phyloP scores from a whole-genome alignment of 768 basidiomycete genomes.

The Mycena capillaripes region DNA sequence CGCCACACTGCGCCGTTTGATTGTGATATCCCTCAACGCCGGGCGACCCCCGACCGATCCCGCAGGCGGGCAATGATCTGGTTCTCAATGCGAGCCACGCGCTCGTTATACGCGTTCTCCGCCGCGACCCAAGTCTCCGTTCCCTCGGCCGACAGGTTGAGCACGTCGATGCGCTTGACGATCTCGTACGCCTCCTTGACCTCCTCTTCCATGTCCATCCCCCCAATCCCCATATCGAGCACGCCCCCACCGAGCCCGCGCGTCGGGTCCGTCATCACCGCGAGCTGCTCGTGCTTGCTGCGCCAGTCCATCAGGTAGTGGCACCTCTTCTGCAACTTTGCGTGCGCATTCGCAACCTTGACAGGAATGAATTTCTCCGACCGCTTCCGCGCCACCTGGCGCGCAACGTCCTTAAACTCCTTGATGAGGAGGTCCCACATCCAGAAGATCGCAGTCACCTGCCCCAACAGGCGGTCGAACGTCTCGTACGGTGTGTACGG shows the following conservation, averaged over 20 bases:
- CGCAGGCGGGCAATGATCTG: conserved; percentile 96
- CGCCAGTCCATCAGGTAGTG: conserved; percentile 92
- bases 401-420: conserved; percentile 92
- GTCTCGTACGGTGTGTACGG: conserved; percentile 96
- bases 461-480: conserved; percentile 87
- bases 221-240: conserved; percentile 84
- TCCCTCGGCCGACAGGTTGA: conserved; percentile 95
- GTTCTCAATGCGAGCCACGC: conserved; percentile 97
- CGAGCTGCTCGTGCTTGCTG: conserved; percentile 97
- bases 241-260: conserved; percentile 84
- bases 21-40: conserved; percentile 65
- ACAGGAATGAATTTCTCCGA: conserved; percentile 96
- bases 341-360: conserved; percentile 92
- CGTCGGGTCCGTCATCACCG: conserved; percentile 96
- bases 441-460: conserved; percentile 83
- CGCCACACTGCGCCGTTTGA: conserved; percentile 75
- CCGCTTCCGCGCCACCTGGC: conserved; percentile 93
- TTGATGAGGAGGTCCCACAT: conserved; percentile 94
- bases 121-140: conserved; percentile 98
- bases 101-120: conserved; percentile 98
- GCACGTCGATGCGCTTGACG: conserved; percentile 96
- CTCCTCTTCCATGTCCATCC: conserved; percentile 98
- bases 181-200: conserved; percentile 97
- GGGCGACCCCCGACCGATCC: conserved; percentile 69
- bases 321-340: conserved; percentile 89